Base-by-base conservation (phyloP, 768 basidiomycete species). In the Podaxis sp. region DNA sequence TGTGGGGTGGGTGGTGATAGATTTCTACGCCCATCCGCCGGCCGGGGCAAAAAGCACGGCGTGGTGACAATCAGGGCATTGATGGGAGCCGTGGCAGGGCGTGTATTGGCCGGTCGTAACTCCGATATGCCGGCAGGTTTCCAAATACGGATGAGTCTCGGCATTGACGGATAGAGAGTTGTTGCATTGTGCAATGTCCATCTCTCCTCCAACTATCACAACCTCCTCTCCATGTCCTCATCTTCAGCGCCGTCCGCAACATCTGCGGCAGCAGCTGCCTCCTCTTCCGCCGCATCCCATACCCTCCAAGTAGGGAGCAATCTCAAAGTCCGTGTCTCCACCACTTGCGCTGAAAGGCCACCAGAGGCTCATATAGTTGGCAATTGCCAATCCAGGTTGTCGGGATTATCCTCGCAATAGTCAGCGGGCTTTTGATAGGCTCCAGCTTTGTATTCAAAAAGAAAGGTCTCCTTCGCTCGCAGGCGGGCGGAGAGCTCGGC, bases 381-480 rank as follows among this genome's bases (percentile, higher is more conserved):
- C 49, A 52, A 52, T 42, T 28, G 49, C 40, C 36, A 58, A 49
- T 42, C 52, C 22, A 90, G 89, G 68, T 92, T 70, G 86, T 92
- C 67, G 92, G 92, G 11, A 85, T 94, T 67, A 74, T 92, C 52
- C 84, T 94, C 64, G 91, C 93, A 54, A 72, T 95, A 56, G 68
- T 73, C 40, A 93, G 90, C 70, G 97, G 96, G 7, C 46, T 95
- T 30, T 85, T 99, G 64, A 99, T 99, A 64, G 97, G 96, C 4
- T 84, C 85, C 44, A 90, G 88, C 68, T 99, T 98, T 74, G 96
- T 99, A 2, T 90, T 99, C 80, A 99, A 99, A 87, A 99, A 99
- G 84, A 97, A 94, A 71, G 96, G 92, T 8, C 79, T 94, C 19
- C 72, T 94, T 58, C 82, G 87, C 74, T 86, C 88, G 72, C 91